These are phyloP conservation scores for Candida sp. DNA, from an alignment of 1,139 yeast genomes.

Conservation along the genomic window DNA sequence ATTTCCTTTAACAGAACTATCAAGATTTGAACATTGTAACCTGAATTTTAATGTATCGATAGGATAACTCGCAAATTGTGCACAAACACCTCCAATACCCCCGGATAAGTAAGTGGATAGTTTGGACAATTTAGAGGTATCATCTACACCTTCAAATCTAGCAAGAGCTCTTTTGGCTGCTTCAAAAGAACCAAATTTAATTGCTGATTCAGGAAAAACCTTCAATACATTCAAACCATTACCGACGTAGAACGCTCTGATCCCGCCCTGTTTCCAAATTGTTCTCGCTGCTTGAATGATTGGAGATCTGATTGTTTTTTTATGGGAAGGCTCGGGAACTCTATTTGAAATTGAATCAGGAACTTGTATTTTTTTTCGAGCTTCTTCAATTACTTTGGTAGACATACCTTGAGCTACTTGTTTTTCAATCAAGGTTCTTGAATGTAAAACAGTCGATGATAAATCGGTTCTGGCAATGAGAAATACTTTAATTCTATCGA, in stretches of 20 bases:
- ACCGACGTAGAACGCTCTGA: conserved; percentile 87
- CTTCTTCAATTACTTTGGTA: conserved; percentile 34
- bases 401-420: conserved; percentile 35
- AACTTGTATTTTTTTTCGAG: conserved; percentile 19
- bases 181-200: conserved; percentile 96
- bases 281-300: conserved; percentile 76
- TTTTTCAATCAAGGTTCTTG: conserved; percentile 48
- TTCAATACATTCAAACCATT: conserved; percentile 91
- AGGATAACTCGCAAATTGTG: conserved; percentile 92
- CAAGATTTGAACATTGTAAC: conserved; percentile 73
- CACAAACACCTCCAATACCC: conserved; percentile 92
- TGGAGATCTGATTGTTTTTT: conserved; percentile 57
- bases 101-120: conserved; percentile 86
- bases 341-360: conserved; percentile 12
- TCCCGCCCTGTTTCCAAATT: conserved; percentile 85
- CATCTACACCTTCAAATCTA: conserved; percentile 72
- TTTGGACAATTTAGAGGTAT: conserved; percentile 69
- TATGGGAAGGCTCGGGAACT: conserved; percentile 13
- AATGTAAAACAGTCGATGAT: conserved; percentile 62
- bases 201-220: conserved; percentile 96
- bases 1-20: conserved; percentile 56
- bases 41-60: conserved; percentile 92
- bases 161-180: conserved; percentile 77
- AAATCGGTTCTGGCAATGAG: conserved; percentile 88
- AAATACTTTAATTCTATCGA: conserved; percentile 90